Evolutionary conservation across 176 grass and related monocot genomes (phyloP), one percentile per base, ranked within the genome.

Genomic region (Carex myosuroides): DNA sequence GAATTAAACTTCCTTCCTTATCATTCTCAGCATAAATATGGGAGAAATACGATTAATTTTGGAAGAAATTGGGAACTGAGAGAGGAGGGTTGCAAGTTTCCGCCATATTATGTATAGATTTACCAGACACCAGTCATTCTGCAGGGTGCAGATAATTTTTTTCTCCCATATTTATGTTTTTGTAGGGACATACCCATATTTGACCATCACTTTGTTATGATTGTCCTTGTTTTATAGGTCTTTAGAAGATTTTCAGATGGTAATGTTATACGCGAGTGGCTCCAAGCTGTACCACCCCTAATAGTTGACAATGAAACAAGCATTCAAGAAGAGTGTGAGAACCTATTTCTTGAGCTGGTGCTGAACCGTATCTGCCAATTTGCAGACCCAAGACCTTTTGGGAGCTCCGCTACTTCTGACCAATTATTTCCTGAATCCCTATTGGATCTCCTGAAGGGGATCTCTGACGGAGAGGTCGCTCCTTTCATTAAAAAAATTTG

Each of bases 281-380:
- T 98, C 85, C 92, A 91, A 76, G 71, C 89, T 69, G 95, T 98
- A 79, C 90, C 92, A 64, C 86, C 89, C 0, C 84, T 98, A 59
- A 89, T 98, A 64, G 90, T 93, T 55, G 95, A 98, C 88, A 98
- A 92, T 52, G 92, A 98, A 79, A 91, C 86, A 20, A 93, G 79
- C 78, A 98, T 98, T 79, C 95, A 94, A 85, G 92, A 98, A 68
- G 95, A 94, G 85, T 98, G 95, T 48, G 95, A 98, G 80, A 94
- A 90, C 75, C 81, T 98, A 68, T 98, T 94, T 89, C 91, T 93
- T 24, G 95, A 98, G 79, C 86, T 98, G 29, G 90, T 98, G 30
- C 82, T 98, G 22, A 92, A 98, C 68, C 89, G 92, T 70, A 90
- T 98, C 44, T 94, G 90, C 69, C 92, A 58, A 86, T 81, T 89